These are phyloP conservation scores for Gastrodia elata DNA, from an alignment of 106 monocot genomes.

Conservation along the genomic window DNA sequence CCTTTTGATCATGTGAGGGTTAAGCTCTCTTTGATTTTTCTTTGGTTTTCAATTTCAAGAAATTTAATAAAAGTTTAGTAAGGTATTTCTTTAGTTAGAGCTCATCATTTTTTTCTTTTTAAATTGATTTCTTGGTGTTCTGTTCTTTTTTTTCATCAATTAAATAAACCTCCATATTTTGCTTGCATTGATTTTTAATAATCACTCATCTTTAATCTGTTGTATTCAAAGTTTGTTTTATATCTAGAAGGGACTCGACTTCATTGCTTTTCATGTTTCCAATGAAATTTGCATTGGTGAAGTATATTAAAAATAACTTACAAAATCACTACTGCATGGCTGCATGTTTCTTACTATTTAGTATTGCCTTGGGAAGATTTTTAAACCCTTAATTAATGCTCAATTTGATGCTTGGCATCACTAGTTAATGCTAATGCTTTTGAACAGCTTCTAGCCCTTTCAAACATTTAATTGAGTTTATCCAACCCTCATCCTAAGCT, in stretches of 20 bases:
- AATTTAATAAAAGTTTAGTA: too few species aligned
- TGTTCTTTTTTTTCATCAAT: too few species aligned
- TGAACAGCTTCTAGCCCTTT: background rate
- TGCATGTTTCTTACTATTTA: background rate
- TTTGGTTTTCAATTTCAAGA: too few species aligned
- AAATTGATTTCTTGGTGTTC: too few species aligned
- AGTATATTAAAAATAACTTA: background rate
- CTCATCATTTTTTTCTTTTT: too few species aligned
- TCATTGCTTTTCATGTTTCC: conserved; percentile 96
- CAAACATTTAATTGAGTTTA: background rate
- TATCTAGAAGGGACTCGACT: conserved; percentile 77
- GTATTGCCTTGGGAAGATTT: background rate
- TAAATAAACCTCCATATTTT: too few species aligned
- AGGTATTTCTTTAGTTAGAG: too few species aligned
- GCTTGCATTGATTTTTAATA: too few species aligned
- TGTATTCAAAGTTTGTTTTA: conserved; percentile 5
- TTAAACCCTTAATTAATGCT: background rate
- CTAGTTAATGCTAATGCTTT: background rate
- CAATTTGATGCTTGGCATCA: too few species aligned
- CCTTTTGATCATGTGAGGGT: too few species aligned
- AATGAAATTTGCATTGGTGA: background rate
- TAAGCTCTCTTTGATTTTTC: too few species aligned
- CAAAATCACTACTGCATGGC: background rate
- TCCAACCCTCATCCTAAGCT: background rate
- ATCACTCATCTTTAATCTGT: too few species aligned